Conservation (phyloP, 2,329 filamentous ascomycete species). For the Colletotrichum navitas region DNA sequence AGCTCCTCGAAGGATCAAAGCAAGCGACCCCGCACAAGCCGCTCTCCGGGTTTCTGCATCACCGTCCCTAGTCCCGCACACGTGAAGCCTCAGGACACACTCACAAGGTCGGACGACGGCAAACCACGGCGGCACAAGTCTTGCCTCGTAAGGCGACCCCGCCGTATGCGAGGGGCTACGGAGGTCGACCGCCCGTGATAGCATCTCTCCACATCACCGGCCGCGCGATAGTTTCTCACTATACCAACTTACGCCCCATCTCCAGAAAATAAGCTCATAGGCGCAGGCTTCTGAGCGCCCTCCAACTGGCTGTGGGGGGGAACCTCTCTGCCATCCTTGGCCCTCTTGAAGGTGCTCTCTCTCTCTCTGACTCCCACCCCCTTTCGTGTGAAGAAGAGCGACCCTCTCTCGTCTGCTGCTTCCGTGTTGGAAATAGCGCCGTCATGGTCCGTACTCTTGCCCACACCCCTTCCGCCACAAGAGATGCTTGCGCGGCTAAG, state of each 20-base stretch:
- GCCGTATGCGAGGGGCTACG: background rate
- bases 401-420: constrained; percentile 25
- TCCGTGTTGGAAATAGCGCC: constrained; percentile 35
- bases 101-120: background rate
- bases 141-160: constrained; percentile 9
- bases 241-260: constrained; percentile 1
- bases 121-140: constrained; percentile 38
- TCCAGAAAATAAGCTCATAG: constrained; percentile 27
- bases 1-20: background rate
- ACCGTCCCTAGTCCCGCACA: constrained; percentile 18
- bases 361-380: background rate
- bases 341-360: constrained; percentile 16
- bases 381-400: background rate
- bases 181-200: background rate
- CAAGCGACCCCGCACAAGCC: constrained; percentile 18
- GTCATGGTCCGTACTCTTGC: background rate
- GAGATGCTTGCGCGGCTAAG: constrained; percentile 11
- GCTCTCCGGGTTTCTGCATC: constrained; percentile 11
- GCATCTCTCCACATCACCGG: constrained; percentile 8
- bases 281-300: constrained; percentile 9
- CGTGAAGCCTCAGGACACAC: constrained; percentile 17
- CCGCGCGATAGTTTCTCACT: constrained; percentile 7
- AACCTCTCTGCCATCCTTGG: constrained; percentile 6
- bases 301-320: background rate
- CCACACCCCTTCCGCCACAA: background rate